These are phyloP conservation scores for Takakia lepidozioides DNA, from an alignment of 225 moss, liverwort and hornwort genomes.

Conservation along the genomic window DNA sequence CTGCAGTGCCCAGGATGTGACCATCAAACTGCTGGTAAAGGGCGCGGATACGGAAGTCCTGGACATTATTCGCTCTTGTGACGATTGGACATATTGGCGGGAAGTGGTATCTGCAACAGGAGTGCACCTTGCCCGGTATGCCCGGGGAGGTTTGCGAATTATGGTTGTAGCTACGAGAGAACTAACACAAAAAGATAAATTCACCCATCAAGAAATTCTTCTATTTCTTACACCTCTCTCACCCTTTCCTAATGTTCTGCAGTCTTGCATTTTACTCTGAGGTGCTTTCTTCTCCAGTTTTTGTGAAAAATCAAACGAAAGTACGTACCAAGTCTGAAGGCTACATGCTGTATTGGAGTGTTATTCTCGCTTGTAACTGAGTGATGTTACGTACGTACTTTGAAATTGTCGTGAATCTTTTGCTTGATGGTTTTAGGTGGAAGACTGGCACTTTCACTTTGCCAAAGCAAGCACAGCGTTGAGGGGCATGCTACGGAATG, in stretches of 20 bases:
- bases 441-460: slow-evolving; percentile 64
- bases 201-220: no score
- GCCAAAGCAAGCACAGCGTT: slow-evolving; percentile 64
- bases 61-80: slow-evolving; percentile 19
- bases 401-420: no score
- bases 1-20: slow-evolving; percentile 63
- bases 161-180: slow-evolving; percentile 67
- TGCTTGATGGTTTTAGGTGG: slow-evolving; percentile 15
- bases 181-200: slow-evolving; percentile 41
- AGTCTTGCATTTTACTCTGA: no score
- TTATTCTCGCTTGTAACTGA: no score
- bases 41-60: slow-evolving; percentile 77
- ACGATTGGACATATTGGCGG: no score
- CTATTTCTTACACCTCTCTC: no score
- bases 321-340: no score
- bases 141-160: slow-evolving; percentile 64
- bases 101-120: slow-evolving; percentile 30
- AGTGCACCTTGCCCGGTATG: slow-evolving; percentile 54
- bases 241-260: no score
- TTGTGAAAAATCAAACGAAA: no score
- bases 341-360: no score
- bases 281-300: no score
- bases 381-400: no score
- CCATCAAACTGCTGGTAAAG: slow-evolving; percentile 66
- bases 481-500: slow-evolving; percentile 52